phyloP scores from a whole-genome alignment of 2,329 filamentous ascomycete genomes.

The Pseudogymnoascus sp. region DNA sequence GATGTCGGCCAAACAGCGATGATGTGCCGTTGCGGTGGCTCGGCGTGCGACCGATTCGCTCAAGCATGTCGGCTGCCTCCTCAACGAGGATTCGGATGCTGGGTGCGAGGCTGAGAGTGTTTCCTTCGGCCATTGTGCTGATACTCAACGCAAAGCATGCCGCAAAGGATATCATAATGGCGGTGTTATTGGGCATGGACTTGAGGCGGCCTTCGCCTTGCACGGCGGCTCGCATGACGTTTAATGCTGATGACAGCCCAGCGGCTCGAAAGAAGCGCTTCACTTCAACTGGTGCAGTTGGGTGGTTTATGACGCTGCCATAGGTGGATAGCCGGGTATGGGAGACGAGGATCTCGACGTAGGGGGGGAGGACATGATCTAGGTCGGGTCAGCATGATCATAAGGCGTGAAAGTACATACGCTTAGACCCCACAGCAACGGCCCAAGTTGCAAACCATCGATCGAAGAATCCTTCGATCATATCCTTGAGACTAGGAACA shows the following conservation, averaged over 20 bases:
- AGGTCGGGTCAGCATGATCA: slow-evolving; percentile 10
- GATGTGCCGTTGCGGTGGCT: slow-evolving; percentile 60
- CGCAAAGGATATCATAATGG: slow-evolving; percentile 71
- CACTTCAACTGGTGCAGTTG: slow-evolving; percentile 60
- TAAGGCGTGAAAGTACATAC: slow-evolving; percentile 27
- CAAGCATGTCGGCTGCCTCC: slow-evolving; percentile 59
- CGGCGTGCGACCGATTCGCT: slow-evolving; percentile 58
- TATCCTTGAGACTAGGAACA: slow-evolving; percentile 40
- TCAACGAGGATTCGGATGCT: slow-evolving; percentile 57
- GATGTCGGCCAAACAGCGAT: slow-evolving; percentile 47
- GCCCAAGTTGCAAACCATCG: slow-evolving; percentile 58
- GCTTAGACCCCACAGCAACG: slow-evolving; percentile 43
- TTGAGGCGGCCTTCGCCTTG: slow-evolving; percentile 61
- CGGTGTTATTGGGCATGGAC: slow-evolving; percentile 71
- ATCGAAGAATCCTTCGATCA: slow-evolving; percentile 58
- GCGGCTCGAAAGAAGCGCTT: slow-evolving; percentile 66
- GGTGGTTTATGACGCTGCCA: slow-evolving; percentile 65
- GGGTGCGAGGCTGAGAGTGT: slow-evolving; percentile 47
- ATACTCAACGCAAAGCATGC: slow-evolving; percentile 60
- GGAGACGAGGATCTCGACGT: slow-evolving; percentile 65
- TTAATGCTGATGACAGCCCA: slow-evolving; percentile 62
- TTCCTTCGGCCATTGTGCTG: slow-evolving; percentile 48
- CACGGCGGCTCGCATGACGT: slow-evolving; percentile 64
- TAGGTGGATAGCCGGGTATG: slow-evolving; percentile 69
- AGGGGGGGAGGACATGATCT: slow-evolving; percentile 55